Percentiles rank a stretch among this genome's conserved stretches.
phyloP scores from a whole-genome alignment of 108 stramenopile species.

The Ochromonas danica region DNA sequence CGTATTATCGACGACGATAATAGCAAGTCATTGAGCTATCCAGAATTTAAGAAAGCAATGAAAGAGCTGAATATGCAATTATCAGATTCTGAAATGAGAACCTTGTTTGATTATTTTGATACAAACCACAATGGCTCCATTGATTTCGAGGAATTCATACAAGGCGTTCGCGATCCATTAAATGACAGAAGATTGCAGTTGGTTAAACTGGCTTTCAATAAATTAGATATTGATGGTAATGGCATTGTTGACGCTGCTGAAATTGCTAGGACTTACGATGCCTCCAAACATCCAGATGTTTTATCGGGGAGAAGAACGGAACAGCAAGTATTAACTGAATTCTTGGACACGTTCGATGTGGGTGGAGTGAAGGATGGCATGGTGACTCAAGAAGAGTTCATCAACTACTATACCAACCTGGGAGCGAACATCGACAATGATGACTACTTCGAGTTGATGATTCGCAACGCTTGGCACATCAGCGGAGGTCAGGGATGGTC shows the following conservation, averaged over 20 bases:
- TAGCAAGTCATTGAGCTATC: slow-evolving; percentile 39
- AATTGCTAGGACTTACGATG: slow-evolving; percentile 42
- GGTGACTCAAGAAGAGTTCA: slow-evolving; percentile 47
- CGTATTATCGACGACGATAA: slow-evolving; percentile 59
- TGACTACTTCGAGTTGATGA: slow-evolving; percentile 53
- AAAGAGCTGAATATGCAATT: slow-evolving; percentile 51
- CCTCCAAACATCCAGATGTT: slow-evolving; percentile 46
- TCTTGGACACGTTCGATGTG: slow-evolving; percentile 37
- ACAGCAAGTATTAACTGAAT: slow-evolving; percentile 19
- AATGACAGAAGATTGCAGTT: slow-evolving; percentile 29
- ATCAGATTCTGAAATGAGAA: slow-evolving; percentile 55
- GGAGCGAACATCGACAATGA: slow-evolving; percentile 44
- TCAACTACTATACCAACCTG: slow-evolving; percentile 50
- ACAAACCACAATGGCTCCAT: slow-evolving; percentile 47
- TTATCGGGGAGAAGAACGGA: background rate
- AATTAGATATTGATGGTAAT: slow-evolving; percentile 43
- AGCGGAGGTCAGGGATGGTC: slow-evolving; percentile 37
- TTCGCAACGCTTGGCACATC: slow-evolving; percentile 57
- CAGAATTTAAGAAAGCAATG: slow-evolving; percentile 61
- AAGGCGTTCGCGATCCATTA: slow-evolving; percentile 50
- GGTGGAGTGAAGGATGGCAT: slow-evolving; percentile 4
- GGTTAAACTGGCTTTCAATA: slow-evolving; percentile 39
- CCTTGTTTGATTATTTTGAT: slow-evolving; percentile 53
- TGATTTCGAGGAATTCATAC: slow-evolving; percentile 50
- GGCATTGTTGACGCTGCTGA: slow-evolving; percentile 50